Conservation (phyloP, 257 asterid species). For the Solanum virginianum region DNA sequence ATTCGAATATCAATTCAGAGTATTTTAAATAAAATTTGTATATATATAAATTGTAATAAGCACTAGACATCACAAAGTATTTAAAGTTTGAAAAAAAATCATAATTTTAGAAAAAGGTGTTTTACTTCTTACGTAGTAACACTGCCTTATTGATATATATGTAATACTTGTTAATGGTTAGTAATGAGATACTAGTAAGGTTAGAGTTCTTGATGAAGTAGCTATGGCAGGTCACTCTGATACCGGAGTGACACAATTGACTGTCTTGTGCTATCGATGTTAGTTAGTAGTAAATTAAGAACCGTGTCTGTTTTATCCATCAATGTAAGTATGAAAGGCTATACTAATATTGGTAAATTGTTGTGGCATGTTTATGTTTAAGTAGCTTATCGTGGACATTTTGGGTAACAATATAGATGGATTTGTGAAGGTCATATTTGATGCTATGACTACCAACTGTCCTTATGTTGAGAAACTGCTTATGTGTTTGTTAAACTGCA, state of each 20-base stretch:
- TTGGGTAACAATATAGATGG: neutral
- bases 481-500: neutral
- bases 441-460: neutral
- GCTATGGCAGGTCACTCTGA: neutral
- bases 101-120: neutral
- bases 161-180: neutral
- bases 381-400: neutral
- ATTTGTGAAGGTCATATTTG: neutral
- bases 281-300: neutral
- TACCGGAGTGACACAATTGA: neutral
- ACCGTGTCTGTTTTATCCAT: neutral
- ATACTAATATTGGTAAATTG: neutral
- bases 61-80: neutral
- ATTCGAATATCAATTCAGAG: neutral
- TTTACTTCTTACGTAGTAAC: neutral
- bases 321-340: neutral
- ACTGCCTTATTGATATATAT: neutral
- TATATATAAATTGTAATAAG: neutral
- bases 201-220: neutral
- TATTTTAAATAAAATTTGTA: neutral
- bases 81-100: neutral
- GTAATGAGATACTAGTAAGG: neutral
- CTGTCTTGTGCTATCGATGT: neutral
- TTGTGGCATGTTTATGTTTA: neutral
- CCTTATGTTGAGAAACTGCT: neutral